Evolutionary conservation across 208 protist species (phyloP).

Genomic region (Trypanosomatidae sp.): DNA sequence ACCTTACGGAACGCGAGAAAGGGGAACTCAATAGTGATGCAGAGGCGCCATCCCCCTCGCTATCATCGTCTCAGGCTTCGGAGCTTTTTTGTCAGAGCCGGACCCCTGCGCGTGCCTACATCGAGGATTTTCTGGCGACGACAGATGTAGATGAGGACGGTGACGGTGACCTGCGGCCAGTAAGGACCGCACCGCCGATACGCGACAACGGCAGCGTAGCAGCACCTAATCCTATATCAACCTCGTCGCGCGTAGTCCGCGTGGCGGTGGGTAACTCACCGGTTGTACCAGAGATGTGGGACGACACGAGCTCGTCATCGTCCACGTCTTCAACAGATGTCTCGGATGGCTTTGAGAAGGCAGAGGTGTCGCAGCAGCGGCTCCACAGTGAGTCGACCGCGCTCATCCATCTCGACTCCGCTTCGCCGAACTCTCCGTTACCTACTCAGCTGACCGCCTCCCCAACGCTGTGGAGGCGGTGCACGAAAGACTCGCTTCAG

Average conservation of each 20-base stretch:
- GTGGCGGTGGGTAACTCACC: constrained; percentile 21
- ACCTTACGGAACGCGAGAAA: background rate
- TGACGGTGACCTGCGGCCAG: background rate
- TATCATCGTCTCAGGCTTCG: background rate
- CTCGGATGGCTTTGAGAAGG: constrained; percentile 1
- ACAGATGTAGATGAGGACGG: constrained; percentile 9
- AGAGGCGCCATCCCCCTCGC: background rate
- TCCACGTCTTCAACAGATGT: background rate
- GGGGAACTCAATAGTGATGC: background rate
- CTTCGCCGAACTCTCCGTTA: background rate
- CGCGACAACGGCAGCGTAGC: background rate
- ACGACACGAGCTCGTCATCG: constrained; percentile 21
- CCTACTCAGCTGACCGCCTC: background rate
- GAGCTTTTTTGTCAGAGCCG: constrained; percentile 10
- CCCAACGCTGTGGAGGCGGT: background rate
- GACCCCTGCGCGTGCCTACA: constrained; percentile 12
- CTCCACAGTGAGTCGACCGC: background rate
- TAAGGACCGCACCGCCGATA: background rate
- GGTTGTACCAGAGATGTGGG: constrained; percentile 25
- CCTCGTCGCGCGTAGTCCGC: background rate
- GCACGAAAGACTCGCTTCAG: background rate
- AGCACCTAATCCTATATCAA: background rate
- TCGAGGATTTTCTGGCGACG: constrained; percentile 21
- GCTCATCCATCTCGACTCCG: background rate
- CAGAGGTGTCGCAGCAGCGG: background rate